Evolutionary conservation across 2,329 filamentous ascomycete genomes (phyloP).

Genomic region (Coccinonectria pachysandricola): DNA sequence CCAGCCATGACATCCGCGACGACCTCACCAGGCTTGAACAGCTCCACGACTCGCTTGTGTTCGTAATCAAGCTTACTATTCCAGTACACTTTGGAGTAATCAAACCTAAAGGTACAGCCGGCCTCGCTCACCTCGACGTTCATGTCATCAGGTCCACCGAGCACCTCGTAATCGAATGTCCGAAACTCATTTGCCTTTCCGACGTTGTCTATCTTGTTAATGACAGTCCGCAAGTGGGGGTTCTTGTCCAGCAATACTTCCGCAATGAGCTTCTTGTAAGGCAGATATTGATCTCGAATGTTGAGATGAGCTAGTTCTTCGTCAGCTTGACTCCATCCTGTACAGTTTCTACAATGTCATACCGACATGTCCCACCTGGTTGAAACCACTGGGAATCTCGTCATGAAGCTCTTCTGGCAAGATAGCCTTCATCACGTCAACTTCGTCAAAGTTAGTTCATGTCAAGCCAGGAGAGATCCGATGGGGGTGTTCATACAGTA

Average conservation of each 20-base stretch:
- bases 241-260: conserved; percentile 88
- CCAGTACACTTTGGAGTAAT: conserved; percentile 97
- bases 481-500: conserved; percentile 48
- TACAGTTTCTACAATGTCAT: no score
- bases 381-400: conserved; percentile 79
- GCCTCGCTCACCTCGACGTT: conserved; percentile 76
- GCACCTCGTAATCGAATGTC: conserved; percentile 86
- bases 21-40: conserved; percentile 76
- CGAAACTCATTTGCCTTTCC: conserved; percentile 77
- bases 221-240: conserved; percentile 69
- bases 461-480: background rate
- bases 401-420: conserved; percentile 70
- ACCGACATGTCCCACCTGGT: conserved; percentile 79
- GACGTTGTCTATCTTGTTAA: conserved; percentile 90
- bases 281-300: conserved; percentile 69
- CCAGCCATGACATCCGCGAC: conserved; percentile 97
- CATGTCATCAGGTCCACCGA: conserved; percentile 72
- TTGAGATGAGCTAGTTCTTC: conserved; percentile 78
- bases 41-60: conserved; percentile 66
- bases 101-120: conserved; percentile 78
- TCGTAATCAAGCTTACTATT: conserved; percentile 86
- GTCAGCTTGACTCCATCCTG: no score
- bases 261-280: conserved; percentile 79
- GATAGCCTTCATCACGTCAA: conserved; percentile 73
- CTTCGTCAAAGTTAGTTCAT: conserved; percentile 28